These are phyloP conservation scores for Xylaria intraflava DNA, from an alignment of 495 filamentous ascomycete genomes.

Conservation along the genomic window DNA sequence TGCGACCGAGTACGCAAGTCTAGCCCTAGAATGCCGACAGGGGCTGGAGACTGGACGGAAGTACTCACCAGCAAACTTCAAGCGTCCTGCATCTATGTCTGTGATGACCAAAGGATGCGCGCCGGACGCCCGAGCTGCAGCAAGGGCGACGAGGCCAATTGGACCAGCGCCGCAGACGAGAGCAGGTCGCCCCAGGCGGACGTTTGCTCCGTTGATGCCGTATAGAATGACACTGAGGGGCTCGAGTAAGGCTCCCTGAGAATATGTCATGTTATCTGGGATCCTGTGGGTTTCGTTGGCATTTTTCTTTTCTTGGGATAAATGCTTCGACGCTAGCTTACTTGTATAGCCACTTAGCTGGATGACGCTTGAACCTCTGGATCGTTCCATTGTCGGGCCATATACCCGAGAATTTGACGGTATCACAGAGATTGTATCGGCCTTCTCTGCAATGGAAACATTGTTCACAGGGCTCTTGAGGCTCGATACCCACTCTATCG, in stretches of 20 bases:
- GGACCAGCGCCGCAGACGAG: slow-evolving; percentile 45
- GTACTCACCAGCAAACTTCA: slow-evolving; percentile 47
- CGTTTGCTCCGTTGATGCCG: slow-evolving; percentile 35
- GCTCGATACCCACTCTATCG: slow-evolving; percentile 46
- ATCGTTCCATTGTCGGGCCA: slow-evolving; percentile 53
- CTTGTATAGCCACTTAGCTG: slow-evolving; percentile 46
- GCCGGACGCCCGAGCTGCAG: slow-evolving; percentile 51
- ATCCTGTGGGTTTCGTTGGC: slow-evolving; percentile 20
- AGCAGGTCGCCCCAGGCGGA: slow-evolving; percentile 32
- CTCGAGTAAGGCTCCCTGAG: slow-evolving; percentile 45
- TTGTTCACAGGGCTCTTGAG: slow-evolving; percentile 39
- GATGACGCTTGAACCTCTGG: slow-evolving; percentile 52
- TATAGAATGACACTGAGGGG: slow-evolving; percentile 44
- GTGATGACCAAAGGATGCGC: slow-evolving; percentile 60
- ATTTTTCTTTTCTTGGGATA: neutral
- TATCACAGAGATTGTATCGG: slow-evolving; percentile 45
- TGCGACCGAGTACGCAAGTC: neutral
- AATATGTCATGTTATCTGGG: slow-evolving; percentile 36
- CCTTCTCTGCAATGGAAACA: slow-evolving; percentile 43
- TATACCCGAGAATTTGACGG: slow-evolving; percentile 48
- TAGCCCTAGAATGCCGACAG: neutral
- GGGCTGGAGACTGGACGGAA: neutral
- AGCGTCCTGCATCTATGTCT: slow-evolving; percentile 49
- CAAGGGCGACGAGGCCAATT: slow-evolving; percentile 45
- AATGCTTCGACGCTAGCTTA: slow-evolving; percentile 7